These are phyloP conservation scores for Penicillium psychrofluorescens DNA, from an alignment of 495 filamentous ascomycete species.

Conservation along the genomic window DNA sequence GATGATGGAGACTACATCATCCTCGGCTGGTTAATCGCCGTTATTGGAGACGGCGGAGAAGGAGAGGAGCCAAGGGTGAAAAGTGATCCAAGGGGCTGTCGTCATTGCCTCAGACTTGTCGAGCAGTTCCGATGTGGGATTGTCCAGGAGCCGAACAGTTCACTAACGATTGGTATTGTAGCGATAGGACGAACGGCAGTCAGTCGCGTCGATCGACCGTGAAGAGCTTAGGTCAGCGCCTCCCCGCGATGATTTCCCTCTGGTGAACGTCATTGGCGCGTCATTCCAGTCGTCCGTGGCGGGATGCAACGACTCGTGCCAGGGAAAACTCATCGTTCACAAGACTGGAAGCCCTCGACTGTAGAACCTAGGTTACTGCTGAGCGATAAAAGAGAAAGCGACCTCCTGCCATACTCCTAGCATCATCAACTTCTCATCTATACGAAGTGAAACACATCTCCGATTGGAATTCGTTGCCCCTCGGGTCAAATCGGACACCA, in stretches of 20 bases:
- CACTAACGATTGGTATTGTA: too few species aligned
- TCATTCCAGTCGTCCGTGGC: constrained; percentile 15
- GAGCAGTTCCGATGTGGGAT: too few species aligned
- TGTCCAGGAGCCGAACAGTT: too few species aligned
- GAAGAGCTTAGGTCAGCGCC: constrained; percentile 14
- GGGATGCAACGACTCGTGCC: neutral
- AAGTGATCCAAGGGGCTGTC: constrained; percentile 5
- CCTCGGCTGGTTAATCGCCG: constrained; percentile 27
- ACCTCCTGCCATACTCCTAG: too few species aligned
- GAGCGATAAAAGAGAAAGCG: constrained; percentile 2
- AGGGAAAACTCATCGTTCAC: too few species aligned
- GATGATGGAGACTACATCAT: constrained; percentile 18
- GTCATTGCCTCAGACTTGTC: constrained; percentile 11
- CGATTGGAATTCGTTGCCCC: constrained; percentile 35
- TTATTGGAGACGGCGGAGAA: constrained; percentile 16
- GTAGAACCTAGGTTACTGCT: neutral
- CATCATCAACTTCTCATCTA: neutral
- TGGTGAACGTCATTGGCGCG: constrained; percentile 22
- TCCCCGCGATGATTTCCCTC: constrained; percentile 13
- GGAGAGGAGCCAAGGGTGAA: neutral
- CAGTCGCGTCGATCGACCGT: too few species aligned
- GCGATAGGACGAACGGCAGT: too few species aligned
- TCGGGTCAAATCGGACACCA: constrained; percentile 35
- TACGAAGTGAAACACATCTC: constrained; percentile 13
- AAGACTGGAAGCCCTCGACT: too few species aligned